phyloP scores from a whole-genome alignment of 2,329 filamentous ascomycete species.

The Apiospora kogelbergensis region DNA sequence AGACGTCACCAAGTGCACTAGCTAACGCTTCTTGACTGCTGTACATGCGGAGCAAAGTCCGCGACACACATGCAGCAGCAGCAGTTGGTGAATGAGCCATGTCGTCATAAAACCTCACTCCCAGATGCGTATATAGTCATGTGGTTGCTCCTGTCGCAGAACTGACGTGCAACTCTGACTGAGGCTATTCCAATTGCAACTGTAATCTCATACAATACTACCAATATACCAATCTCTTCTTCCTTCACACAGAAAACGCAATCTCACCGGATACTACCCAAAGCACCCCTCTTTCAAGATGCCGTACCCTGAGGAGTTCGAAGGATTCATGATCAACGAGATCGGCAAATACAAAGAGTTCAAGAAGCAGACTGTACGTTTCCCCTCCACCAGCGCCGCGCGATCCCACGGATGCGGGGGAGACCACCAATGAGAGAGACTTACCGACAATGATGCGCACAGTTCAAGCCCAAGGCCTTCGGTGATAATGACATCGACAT shows the following conservation, averaged over 20 bases:
- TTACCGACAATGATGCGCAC: neutral
- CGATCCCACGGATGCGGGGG: too few species aligned
- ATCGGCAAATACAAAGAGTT: constrained; percentile 29
- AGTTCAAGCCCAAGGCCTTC: constrained; percentile 33
- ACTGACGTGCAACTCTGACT: neutral
- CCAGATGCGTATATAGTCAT: neutral
- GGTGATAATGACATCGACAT: constrained; percentile 64
- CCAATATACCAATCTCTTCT: neutral
- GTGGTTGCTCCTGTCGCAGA: neutral
- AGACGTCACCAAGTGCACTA: neutral
- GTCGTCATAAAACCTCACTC: neutral
- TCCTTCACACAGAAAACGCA: neutral
- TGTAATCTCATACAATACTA: neutral
- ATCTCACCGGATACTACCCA: neutral
- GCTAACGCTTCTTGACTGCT: neutral
- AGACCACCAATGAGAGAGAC: neutral
- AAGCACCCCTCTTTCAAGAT: constrained; percentile 19
- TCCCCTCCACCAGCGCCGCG: too few species aligned
- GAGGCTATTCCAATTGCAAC: neutral
- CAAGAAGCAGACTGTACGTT: constrained; percentile 29
- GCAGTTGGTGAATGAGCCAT: neutral
- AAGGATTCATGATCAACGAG: constrained; percentile 33
- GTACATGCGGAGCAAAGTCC: neutral
- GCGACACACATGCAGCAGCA: neutral
- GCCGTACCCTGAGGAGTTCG: constrained; percentile 30